Evolutionary conservation across 768 basidiomycete species (phyloP), one percentile per base, ranked within the genome.

Genomic region (Boletus subparvulus): DNA sequence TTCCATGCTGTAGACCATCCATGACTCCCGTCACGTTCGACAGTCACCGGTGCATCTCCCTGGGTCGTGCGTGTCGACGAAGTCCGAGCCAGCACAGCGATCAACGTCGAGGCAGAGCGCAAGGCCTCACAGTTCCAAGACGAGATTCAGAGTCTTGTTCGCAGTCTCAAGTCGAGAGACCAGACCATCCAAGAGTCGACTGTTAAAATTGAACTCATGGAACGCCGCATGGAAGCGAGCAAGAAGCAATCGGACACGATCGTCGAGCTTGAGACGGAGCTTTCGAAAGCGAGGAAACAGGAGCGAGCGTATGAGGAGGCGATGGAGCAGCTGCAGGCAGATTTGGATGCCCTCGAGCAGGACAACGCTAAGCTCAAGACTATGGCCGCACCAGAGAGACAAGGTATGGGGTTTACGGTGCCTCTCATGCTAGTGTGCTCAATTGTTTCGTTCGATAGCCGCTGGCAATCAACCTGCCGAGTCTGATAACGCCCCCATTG

Each of bases 181-280:
- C 94, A 97, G 77, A 80, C 74, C 26, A 86, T 93, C 36, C 94
- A 98, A 70, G 97, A 98, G 67, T 79, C 86, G 6, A 77, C 78
- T 3, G 94, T 98, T 53, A 98, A 95, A 78, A 93, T 98, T 54
- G 93, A 98, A 69, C 80, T 95, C 14, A 90, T 98, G 84, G 94
- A 97, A 69, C 85, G 94, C 45, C 83, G 94, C 33, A 86, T 94
- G 80, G 95, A 98, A 68, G 82, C 86, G 2, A 87, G 86, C 58
- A 95, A 93, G 80, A 92, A 89, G 70, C 92, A 96, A 73, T 86
- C 88, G 5, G 96, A 98, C 54, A 75, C 81, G 8, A 89, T 98
- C 50, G 71, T 77, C 14, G 89, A 92, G 58, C 83, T 98, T 19
- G 94, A 98, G 74, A 73, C 69, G 33, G 88, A 95, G 64, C 77